Percentiles rank a stretch among this genome's conserved stretches.
These are phyloP conservation scores for Blastobotrys raffinosifermentans DNA, from an alignment of 1,139 yeast genomes.

Conservation along the genomic window DNA sequence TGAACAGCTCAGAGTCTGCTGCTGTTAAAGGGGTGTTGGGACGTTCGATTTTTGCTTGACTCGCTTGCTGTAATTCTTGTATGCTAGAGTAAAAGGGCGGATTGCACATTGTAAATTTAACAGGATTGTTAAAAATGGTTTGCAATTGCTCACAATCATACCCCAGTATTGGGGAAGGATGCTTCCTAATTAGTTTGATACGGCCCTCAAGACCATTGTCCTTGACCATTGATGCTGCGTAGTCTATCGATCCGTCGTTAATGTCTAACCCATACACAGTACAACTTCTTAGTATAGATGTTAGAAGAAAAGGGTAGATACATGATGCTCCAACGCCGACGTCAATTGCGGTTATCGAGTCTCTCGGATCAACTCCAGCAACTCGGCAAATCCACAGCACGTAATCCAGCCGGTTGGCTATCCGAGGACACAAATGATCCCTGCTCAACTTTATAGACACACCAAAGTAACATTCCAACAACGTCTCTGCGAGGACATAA, in stretches of 20 bases:
- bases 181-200: constrained; percentile 6
- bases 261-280: constrained; percentile 37
- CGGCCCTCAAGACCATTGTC: constrained; percentile 19
- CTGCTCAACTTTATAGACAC: constrained; percentile 17
- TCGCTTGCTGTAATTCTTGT: constrained; percentile 29
- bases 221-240: constrained; percentile 24
- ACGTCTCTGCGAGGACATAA: constrained; percentile 16
- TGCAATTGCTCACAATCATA: background rate
- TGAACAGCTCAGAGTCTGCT: constrained; percentile 33
- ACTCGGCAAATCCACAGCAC: constrained; percentile 19
- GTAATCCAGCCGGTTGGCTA: constrained; percentile 26
- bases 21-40: constrained; percentile 26
- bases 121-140: constrained; percentile 3
- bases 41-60: constrained; percentile 11
- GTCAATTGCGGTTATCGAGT: constrained; percentile 16
- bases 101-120: constrained; percentile 38
- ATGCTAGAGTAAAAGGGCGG: constrained; percentile 41
- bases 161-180: background rate
- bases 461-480: constrained; percentile 19
- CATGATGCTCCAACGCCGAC: constrained; percentile 41
- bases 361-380: constrained; percentile 4
- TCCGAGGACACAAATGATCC: constrained; percentile 23
- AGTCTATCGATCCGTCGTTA: constrained; percentile 27
- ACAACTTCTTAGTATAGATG: constrained; percentile 18
- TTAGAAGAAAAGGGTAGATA: constrained; percentile 36